Conservation (phyloP, 1,284 basidiomycete species). For the Malassezia japonica region DNA sequence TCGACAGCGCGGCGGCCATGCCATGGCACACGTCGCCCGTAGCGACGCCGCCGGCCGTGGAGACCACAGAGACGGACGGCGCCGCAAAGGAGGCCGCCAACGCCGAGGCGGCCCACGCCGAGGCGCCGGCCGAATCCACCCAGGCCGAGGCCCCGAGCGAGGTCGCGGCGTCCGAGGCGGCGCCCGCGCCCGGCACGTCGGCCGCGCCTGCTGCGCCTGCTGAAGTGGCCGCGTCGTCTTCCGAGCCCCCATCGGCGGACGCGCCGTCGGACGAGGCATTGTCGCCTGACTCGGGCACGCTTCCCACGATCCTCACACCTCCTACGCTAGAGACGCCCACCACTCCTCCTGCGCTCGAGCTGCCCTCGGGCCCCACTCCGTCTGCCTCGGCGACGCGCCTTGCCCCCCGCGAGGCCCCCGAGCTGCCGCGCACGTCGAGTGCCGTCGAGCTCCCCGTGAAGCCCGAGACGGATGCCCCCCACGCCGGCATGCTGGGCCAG, state of each 20-base stretch:
- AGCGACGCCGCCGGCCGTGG: neutral
- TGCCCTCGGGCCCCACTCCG: no score
- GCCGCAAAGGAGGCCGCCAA: no score
- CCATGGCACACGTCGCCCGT: neutral
- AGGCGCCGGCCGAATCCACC: no score
- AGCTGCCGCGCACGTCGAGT: slow-evolving; percentile 1
- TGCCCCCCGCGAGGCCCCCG: neutral
- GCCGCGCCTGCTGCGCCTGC: neutral
- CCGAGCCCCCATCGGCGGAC: neutral
- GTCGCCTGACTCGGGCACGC: no score
- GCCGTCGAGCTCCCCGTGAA: neutral
- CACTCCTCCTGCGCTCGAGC: no score
- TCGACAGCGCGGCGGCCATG: neutral
- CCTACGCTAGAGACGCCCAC: no score
- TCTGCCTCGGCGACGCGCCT: no score
- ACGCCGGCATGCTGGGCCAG: slow-evolving; percentile 4
- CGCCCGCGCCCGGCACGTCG: neutral
- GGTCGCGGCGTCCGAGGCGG: neutral
- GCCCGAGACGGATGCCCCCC: neutral
- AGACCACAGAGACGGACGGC: neutral
- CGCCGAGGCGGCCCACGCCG: neutral
- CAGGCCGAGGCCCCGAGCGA: no score
- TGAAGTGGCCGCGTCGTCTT: neutral
- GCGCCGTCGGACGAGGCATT: neutral
- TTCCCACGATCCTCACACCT: no score